These are phyloP conservation scores for Metschnikowia bowlesiae DNA, from an alignment of 805 yeast species.

Conservation along the genomic window DNA sequence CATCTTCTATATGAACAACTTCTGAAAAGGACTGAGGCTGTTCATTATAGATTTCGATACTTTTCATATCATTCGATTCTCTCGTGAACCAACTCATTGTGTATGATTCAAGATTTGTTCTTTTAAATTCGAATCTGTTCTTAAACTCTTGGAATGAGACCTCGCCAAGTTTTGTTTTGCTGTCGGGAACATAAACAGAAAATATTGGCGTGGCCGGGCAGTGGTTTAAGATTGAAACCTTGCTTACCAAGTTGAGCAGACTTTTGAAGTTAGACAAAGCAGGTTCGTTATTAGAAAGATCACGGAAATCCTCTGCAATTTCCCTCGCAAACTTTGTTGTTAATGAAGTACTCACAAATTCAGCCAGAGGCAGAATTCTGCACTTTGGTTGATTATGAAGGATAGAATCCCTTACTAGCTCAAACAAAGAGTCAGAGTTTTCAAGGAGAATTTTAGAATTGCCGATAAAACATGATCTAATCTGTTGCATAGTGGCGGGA, in stretches of 20 bases:
- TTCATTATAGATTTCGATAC: not conserved
- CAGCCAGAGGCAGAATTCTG: not conserved
- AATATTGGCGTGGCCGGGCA: not conserved
- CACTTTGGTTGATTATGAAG: slow-evolving; percentile 1
- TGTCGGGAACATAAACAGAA: slow-evolving; percentile 8
- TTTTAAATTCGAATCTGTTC: not conserved
- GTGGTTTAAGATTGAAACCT: not conserved
- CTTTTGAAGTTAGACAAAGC: not conserved
- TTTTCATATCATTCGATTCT: not conserved
- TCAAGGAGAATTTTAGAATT: slow-evolving; percentile 36
- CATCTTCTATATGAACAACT: not conserved
- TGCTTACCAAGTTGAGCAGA: not conserved
- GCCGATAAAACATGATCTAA: slow-evolving; percentile 5
- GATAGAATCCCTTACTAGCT: slow-evolving; percentile 45
- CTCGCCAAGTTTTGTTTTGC: slow-evolving; percentile 20
- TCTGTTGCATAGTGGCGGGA: slow-evolving; percentile 49
- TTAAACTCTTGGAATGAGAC: not conserved
- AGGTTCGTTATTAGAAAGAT: not conserved
- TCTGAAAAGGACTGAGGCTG: not conserved
- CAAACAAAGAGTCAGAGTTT: slow-evolving; percentile 54
- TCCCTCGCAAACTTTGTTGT: not conserved
- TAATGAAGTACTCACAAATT: not conserved
- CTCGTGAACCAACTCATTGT: not conserved
- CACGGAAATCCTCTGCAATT: not conserved
- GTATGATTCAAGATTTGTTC: not conserved